Base-by-base conservation (phyloP, 2,329 filamentous ascomycete genomes). In the Stenocarpella maydis region DNA sequence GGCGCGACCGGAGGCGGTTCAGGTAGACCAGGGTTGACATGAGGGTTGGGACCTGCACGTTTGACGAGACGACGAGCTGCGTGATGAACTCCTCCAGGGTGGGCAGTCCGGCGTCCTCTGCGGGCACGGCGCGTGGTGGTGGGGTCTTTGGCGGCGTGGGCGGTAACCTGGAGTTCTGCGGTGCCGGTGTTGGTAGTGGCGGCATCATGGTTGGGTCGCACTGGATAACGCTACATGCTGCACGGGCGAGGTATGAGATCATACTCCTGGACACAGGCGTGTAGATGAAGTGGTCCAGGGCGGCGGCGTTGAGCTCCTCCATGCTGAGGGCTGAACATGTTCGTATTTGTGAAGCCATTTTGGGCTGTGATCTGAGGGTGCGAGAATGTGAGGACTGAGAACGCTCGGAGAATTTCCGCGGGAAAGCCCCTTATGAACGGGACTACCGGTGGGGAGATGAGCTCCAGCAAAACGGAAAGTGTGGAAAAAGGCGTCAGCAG, bases 21-120 rank as follows among this genome's bases (percentile, higher is more conserved):
- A 99, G 91, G 86, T 98, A 99, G 79, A 98, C 94, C 49, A 99
- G 88, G 9, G 95, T 95, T 43, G 94, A 95, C 96, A 99, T 98
- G 74, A 99, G 88, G 9, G 96, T 99, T 15, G 96, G 93, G 65
- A 98, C 95, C 85, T 98, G 95, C 37, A 98, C 96, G 80, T 98
- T 97, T 74, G 95, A 98, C 71, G 92, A 92, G 77, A 93, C 89
- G 71, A 98, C 95, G 37, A 99, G 87, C 73, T 94, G 94, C 63
- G 89, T 91, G 82, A 99, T 98, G 86, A 98, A 99, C 69, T 90
- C 88, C 80, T 97, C 93, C 43, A 98, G 84, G 0, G 92, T 91
- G 3, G 96, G 96, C 39, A 99, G 85, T 67, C 82, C 78, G 71
- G 81, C 82, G 74, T 88, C 85, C 67, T 83, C 82, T 70, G 77